These are phyloP conservation scores for Albatrellus ellisii DNA, from an alignment of 768 basidiomycete species.

Conservation along the genomic window DNA sequence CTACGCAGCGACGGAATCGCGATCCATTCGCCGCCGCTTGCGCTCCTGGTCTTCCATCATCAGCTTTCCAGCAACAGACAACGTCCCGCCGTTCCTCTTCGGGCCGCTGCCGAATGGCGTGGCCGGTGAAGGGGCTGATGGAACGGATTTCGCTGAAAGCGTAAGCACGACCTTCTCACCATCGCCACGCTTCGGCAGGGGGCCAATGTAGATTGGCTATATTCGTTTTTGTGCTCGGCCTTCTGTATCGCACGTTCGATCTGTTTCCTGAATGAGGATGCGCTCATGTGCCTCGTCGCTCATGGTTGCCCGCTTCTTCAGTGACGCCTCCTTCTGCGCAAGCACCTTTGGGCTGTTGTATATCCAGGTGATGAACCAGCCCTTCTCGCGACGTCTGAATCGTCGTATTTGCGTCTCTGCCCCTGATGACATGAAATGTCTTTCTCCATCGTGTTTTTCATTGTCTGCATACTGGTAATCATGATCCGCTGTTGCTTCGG, in stretches of 20 bases:
- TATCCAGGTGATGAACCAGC: slow-evolving; percentile 95
- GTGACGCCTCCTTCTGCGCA: slow-evolving; percentile 76
- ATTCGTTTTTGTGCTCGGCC: slow-evolving; percentile 20
- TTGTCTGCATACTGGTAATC: too few species aligned
- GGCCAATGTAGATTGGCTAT: slow-evolving; percentile 21
- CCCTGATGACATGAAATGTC: too few species aligned
- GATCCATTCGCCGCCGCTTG: slow-evolving; percentile 68
- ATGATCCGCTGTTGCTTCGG: too few species aligned
- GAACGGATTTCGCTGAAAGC: slow-evolving; percentile 41
- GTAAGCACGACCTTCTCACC: slow-evolving; percentile 69
- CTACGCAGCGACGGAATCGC: slow-evolving; percentile 20
- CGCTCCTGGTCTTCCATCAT: slow-evolving; percentile 87
- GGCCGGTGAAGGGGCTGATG: slow-evolving; percentile 24
- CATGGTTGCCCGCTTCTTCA: slow-evolving; percentile 81
- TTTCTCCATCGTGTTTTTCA: too few species aligned
- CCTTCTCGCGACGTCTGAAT: too few species aligned
- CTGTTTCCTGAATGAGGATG: slow-evolving; percentile 77
- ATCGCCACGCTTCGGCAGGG: slow-evolving; percentile 53
- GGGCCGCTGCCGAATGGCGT: slow-evolving; percentile 25
- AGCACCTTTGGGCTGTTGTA: slow-evolving; percentile 92
- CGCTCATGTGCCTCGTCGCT: slow-evolving; percentile 95
- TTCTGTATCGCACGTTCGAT: slow-evolving; percentile 74
- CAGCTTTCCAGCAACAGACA: slow-evolving; percentile 76
- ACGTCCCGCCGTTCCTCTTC: slow-evolving; percentile 44
- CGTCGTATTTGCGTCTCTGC: too few species aligned